Evolutionary conservation across 1,139 yeast species (phyloP), one percentile per base, ranked within the genome.

Genomic region (Pichia sp.): DNA sequence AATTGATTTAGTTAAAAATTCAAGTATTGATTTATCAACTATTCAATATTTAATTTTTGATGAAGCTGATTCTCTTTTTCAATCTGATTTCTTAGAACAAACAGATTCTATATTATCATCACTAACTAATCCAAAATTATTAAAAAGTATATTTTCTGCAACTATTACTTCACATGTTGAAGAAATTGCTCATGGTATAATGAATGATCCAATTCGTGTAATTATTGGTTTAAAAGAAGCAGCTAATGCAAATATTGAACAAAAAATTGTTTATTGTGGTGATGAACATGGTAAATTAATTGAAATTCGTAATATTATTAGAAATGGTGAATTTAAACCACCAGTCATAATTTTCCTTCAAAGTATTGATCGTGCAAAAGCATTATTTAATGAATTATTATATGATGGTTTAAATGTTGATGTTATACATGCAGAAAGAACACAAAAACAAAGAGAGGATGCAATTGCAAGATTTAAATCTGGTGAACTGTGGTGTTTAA

Each of bases 161-260:
- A 93, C 99, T 0, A 82, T 93, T 45, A 96, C 98, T 0, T 83
- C 96, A 1, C 81, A 84, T 36, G 95, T 91, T 23, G 98, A 91
- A 63, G 91, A 84, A 55, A 72, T 87, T 59, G 96, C 96, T 10
- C 73, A 78, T 37, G 70, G 83, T 16, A 85, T 91, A 38, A 89
- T 91, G 97, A 65, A 72, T 33, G 80, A 80, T 46, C 95, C 95
- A 21, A 69, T 89, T 24, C 76, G 97, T 59, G 77, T 91, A 25
- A 83, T 91, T 50, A 80, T 91, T 52, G 98, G 98, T 11, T 91
- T 80, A 56, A 89, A 89, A 58, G 96, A 91, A 62, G 95, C 95
- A 11, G 98, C 97, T 1, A 81, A 87, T 48, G 65, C 72, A 19
- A 76, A 79, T 38, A 87, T 93, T 54, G 91, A 87, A 37, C 99